Conservation (phyloP, 1,284 basidiomycete genomes). For the Cryptococcus floricola region DNA sequence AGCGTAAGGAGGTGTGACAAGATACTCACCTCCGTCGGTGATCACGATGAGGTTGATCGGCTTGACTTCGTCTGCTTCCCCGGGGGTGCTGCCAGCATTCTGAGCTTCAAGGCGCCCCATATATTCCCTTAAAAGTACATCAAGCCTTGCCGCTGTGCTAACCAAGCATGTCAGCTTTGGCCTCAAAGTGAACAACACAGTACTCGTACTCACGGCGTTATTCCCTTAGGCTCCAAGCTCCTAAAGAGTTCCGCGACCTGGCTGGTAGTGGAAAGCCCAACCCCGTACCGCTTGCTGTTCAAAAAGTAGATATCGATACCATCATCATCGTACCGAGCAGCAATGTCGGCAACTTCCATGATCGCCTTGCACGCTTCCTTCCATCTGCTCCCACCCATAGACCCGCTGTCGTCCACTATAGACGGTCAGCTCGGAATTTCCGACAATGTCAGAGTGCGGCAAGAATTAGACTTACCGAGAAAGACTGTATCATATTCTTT, state of each 20-base stretch:
- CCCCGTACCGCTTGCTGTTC: conserved; percentile 40
- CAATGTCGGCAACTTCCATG: conserved; percentile 36
- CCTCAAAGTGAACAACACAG: not conserved
- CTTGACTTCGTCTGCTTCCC: conserved; percentile 16
- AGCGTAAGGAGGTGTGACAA: not conserved
- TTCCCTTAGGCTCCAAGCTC: conserved; percentile 37
- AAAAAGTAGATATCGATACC: conserved; percentile 46
- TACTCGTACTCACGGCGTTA: conserved; percentile 38
- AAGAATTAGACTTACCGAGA: conserved; percentile 25
- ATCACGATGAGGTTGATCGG: conserved; percentile 46
- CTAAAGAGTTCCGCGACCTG: conserved; percentile 46
- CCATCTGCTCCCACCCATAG: conserved; percentile 43
- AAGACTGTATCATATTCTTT: conserved; percentile 44
- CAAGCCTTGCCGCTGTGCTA: conserved; percentile 38
- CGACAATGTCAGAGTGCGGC: not conserved
- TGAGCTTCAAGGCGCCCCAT: conserved; percentile 36
- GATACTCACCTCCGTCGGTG: conserved; percentile 39
- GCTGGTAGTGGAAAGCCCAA: not conserved
- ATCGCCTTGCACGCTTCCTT: conserved; percentile 32
- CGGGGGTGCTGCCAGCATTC: not conserved
- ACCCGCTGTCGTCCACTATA: conserved; percentile 32
- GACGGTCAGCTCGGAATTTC: not conserved
- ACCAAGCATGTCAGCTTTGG: not conserved
- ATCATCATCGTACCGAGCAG: conserved; percentile 36
- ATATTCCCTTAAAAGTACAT: conserved; percentile 41